Conservation (phyloP, 495 filamentous ascomycete species). For the Hypoxylon crocopeplum region DNA sequence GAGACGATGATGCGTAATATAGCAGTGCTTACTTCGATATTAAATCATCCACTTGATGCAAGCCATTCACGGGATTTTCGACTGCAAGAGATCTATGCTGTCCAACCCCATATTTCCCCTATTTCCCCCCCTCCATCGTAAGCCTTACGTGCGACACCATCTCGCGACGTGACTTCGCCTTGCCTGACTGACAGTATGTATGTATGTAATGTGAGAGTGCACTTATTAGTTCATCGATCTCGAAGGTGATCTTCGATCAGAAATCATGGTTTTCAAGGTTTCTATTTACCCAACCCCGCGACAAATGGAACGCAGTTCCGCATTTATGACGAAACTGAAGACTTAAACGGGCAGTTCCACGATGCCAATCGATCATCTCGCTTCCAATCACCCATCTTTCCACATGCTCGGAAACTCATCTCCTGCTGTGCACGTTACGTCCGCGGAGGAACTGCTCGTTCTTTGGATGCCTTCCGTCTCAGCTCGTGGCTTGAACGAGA, state of each 20-base stretch:
- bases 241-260: constrained; percentile 15
- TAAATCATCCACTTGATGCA: constrained; percentile 15
- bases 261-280: constrained; percentile 18
- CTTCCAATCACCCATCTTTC: neutral
- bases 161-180: constrained; percentile 6
- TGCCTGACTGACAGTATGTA: neutral
- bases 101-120: constrained; percentile 21
- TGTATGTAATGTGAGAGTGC: neutral
- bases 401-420: neutral
- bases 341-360: constrained; percentile 16
- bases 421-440: too few species aligned
- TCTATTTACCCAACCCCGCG: constrained; percentile 23
- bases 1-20: constrained; percentile 8
- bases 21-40: constrained; percentile 30
- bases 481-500: too few species aligned
- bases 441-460: too few species aligned
- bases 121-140: constrained; percentile 9
- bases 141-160: constrained; percentile 31
- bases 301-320: constrained; percentile 28
- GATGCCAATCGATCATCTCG: constrained; percentile 29
- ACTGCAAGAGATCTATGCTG: constrained; percentile 23
- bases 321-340: constrained; percentile 35
- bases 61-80: constrained; percentile 9
- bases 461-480: too few species aligned
- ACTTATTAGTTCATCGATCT: constrained; percentile 11